Base-by-base conservation (phyloP, 768 basidiomycete species). In the Chalciporus chontae region DNA sequence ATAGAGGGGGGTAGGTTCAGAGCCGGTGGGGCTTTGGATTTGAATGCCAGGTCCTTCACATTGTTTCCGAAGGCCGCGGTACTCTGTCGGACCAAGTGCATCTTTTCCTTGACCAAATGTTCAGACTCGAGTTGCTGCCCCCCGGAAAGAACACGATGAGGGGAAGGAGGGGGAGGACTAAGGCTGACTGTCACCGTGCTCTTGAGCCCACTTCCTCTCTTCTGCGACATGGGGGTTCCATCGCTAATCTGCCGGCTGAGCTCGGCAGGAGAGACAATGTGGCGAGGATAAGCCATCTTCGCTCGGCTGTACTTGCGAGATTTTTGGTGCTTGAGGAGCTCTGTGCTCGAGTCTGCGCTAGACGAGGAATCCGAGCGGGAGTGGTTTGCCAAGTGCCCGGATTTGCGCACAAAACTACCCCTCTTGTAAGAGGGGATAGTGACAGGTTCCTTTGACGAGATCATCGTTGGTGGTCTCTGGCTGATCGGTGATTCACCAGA, bases 401-500 rank as follows among this genome's bases (percentile, higher is more conserved):
- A 21, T 24, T 27, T 37, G 39, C 17, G 13, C 17, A 43, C 27
- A 19, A 5, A 44, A 31, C 11, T 40, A 13, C 40, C 38, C 7
- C 24, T 40, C 26, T 45, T 44, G 34, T 53, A 18, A 11, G 48
- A n/a, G n/a, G 51, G 45, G 14, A 36, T 36, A 14, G 34, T 36
- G 34, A 6, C 34, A 36, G 34, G 34, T 36, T 8, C 15, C 2
- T 15, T 15, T 15, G 34, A 36, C 15, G 5, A 36, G 11, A 50
- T 9, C 19, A 21, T 11, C 1, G 40, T n/a, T 31, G 21, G 52
- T 23, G 7, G 21, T 37, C 4, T 38, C 48, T 4, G 57, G 55
- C 4, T 41, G 13, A 51, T n/a, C 4, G 54, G 65, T 1, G 57
- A 63, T 53, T 62, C 63, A 17, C 44, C 37, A 13, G 58, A 62